Conservation (phyloP, 345 rosid species). For the Punica granatum region DNA sequence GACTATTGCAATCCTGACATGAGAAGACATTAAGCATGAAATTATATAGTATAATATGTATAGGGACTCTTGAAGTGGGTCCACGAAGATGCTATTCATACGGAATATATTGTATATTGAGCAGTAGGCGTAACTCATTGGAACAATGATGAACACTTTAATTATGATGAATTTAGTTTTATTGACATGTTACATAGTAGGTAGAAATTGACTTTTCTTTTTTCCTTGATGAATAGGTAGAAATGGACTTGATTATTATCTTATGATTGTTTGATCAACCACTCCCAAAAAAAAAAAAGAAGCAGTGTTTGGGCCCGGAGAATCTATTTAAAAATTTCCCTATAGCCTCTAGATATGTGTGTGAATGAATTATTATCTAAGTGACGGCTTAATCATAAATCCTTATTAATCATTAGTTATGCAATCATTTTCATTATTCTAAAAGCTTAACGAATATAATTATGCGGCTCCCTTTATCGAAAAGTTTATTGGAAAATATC, state of each 20-base stretch:
- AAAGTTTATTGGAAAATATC: background rate
- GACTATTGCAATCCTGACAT: too few relatives aligned
- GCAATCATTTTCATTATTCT: constrained; percentile 4
- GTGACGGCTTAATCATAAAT: background rate
- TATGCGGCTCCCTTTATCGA: background rate
- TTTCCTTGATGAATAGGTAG: too few relatives aligned
- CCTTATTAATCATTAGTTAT: constrained; percentile 4
- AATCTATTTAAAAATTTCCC: background rate
- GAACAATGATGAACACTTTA: background rate
- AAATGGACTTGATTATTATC: background rate
- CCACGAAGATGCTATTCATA: background rate
- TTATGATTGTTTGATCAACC: background rate
- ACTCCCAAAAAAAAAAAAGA: background rate
- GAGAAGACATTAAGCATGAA: too few relatives aligned
- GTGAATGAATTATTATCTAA: too few relatives aligned
- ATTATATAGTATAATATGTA: too few relatives aligned
- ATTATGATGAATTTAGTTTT: background rate
- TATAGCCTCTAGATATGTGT: background rate
- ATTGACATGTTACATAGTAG: background rate
- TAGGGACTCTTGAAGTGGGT: background rate
- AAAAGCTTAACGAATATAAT: background rate
- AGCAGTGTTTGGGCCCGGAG: background rate
- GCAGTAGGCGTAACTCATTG: background rate
- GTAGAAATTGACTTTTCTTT: too few relatives aligned
- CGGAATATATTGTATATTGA: background rate